Evolutionary conservation across 2,329 filamentous ascomycete species (phyloP).

Genomic region (Xylariaceae sp.): DNA sequence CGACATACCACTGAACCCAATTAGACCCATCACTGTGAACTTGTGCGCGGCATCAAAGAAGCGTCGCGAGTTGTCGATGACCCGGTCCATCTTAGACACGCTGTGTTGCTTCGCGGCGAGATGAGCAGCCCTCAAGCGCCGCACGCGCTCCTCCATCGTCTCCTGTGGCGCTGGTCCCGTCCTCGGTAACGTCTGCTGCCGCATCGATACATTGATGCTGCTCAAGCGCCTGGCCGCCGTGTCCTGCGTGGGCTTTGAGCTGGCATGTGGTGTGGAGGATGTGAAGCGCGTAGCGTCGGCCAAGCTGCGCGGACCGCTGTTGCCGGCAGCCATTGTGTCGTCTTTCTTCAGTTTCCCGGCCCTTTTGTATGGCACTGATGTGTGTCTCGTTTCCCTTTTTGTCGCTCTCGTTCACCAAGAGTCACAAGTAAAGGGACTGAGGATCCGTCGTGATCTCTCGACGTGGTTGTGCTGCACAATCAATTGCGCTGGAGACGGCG

Average conservation of each 20-base stretch:
- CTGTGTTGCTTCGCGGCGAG: conserved; percentile 60
- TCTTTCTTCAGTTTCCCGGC: too few species aligned
- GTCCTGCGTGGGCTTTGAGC: conserved; percentile 51
- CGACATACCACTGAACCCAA: conserved; percentile 53
- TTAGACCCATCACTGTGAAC: conserved; percentile 50
- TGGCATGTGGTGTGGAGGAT: conserved; percentile 64
- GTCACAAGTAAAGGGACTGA: neutral
- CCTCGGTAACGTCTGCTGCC: conserved; percentile 23
- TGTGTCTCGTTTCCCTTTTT: too few species aligned
- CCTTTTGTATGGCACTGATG: too few species aligned
- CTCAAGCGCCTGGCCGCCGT: conserved; percentile 14
- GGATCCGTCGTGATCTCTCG: too few species aligned
- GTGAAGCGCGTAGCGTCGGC: conserved; percentile 79
- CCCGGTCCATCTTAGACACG: conserved; percentile 48
- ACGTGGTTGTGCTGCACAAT: neutral
- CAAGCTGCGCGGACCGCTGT: conserved; percentile 58
- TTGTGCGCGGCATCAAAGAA: conserved; percentile 55
- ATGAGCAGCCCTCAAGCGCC: conserved; percentile 63
- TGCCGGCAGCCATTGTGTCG: conserved; percentile 15
- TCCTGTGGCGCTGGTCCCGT: conserved; percentile 43
- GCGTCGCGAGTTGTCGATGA: conserved; percentile 46
- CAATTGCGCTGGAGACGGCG: neutral
- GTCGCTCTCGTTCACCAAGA: neutral
- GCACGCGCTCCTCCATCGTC: conserved; percentile 66
- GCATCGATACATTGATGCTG: conserved; percentile 12